Evolutionary conservation across 2,329 filamentous ascomycete genomes (phyloP), one percentile per base, ranked within the genome.

Genomic region (Fusarium sp.): DNA sequence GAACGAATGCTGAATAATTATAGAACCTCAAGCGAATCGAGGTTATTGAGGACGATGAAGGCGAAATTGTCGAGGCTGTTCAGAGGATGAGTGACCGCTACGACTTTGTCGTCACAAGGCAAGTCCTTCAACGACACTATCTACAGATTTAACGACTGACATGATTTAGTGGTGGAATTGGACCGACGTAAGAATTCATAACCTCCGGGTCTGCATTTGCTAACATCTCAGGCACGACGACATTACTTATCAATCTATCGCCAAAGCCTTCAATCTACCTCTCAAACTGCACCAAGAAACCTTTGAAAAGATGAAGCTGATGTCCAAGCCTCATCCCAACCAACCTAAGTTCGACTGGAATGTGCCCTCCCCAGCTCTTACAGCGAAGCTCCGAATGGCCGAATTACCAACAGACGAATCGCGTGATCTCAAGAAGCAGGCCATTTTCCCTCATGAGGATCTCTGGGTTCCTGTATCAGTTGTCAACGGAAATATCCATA

Each of bases 231-330:
- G 93, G 56, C 95, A 98, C 82, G 96, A 99, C 79, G 96, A 99
- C 77, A 98, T 98, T 72, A 98, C 96, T 25, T 99, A 99, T 81
- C 85, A 92, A 75, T 95, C 93, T 37, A 96, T 99, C 77, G 94
- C 93, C 67, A 94, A 93, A 77, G 96, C 94, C 10, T 98, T 97
- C 77, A 81, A 83, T 41, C 84, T 97, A 10, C 87, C 90, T 15
- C 83, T 98, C 18, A 86, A 90, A 70, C 85, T 97, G 27, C 93
- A 98, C 82, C 81, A 92, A 41, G 87, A 88, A 58, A 90, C 94
- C 0, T 91, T 91, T 72, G 85, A 88, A 67, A 89, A 90, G 75
- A 98, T 98, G 96, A 94, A 92, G 80, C 84, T 81, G 63, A 84
- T 97, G 11, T 93, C 91, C 29, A 91, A 89, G 76, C 89, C 90